Evolutionary conservation across 2,329 filamentous ascomycete species (phyloP).

Genomic region (Calonectria hawksworthii): DNA sequence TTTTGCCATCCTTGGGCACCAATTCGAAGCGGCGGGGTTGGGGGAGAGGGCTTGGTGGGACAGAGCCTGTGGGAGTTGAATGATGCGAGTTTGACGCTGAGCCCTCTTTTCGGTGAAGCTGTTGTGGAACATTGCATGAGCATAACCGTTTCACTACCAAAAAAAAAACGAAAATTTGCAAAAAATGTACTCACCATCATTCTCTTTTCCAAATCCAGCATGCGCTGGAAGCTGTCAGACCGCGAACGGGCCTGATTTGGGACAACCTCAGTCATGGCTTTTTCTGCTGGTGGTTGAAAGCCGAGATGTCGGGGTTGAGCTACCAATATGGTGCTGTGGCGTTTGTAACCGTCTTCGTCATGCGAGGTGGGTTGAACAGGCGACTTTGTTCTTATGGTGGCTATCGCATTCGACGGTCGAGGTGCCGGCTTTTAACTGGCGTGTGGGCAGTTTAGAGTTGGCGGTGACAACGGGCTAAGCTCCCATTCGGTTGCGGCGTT

Average conservation of each 20-base stretch:
- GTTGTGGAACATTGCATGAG: slow-evolving; percentile 7
- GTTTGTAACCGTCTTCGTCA: background rate
- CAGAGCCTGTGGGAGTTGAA: slow-evolving; percentile 37
- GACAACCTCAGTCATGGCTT: slow-evolving; percentile 35
- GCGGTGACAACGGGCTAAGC: background rate
- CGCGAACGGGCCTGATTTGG: slow-evolving; percentile 39
- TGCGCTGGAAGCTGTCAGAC: slow-evolving; percentile 67
- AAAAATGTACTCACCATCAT: slow-evolving; percentile 63
- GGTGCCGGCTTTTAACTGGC: background rate
- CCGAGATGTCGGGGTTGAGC: slow-evolving; percentile 28
- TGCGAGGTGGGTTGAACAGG: background rate
- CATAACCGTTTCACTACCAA: background rate
- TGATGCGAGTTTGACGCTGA: slow-evolving; percentile 6
- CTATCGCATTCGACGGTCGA: background rate
- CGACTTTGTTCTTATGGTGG: background rate
- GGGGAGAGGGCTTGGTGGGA: slow-evolving; percentile 36
- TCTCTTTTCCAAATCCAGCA: slow-evolving; percentile 72
- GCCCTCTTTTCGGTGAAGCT: slow-evolving; percentile 15
- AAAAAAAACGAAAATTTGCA: background rate
- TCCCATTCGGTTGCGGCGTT: background rate
- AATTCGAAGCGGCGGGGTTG: slow-evolving; percentile 44
- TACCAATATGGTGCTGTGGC: slow-evolving; percentile 24
- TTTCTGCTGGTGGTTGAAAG: slow-evolving; percentile 11
- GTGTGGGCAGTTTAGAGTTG: background rate
- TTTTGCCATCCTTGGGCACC: slow-evolving; percentile 43